Evolutionary conservation across 108 stramenopile genomes (phyloP), one percentile per base, ranked within the genome.

Genomic region (Schizochytrium sp.): DNA sequence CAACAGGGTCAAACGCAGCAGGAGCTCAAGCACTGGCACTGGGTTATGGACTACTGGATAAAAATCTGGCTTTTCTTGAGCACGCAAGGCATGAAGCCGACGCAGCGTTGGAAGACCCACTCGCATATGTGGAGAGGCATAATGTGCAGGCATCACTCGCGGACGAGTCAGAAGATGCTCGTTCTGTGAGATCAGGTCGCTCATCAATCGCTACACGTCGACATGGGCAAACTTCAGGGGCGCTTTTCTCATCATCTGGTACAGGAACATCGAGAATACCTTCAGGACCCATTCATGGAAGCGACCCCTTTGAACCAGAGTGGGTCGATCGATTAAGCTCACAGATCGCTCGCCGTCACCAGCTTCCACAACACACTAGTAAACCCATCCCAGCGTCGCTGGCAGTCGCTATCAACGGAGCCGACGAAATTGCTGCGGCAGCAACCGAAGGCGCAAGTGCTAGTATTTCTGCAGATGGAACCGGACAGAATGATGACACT

Each of bases 201-300:
- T 69, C 64, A 7, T 69, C 64, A 38, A 15, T 69, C 44, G 64
- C 64, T 44, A 69, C 64, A 44, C 64, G 64, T 44, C 64, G 64
- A 38, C 19, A 28, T 15, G 8, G 40, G 64, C 7, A 10, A 12
- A 38, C 64, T 38, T 7, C 64, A 2, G 10, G 13, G 57, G 10
- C 57, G 57, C 57, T 58, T 17, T 69, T 3, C 28, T 28, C 28
- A 28, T 28, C 28, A 28, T 28, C 28, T 69, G 15, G 19, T 15
- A 38, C 64, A 2, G 42, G 64, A 44, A 38, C 64, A 13, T 8
- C 64, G 28, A 28, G 28, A 28, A 28, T 28, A 10, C 28, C 64
- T 69, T 69, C 64, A 7, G 64, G 64, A 1, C 64, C 64, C 12
- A 8, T 69, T 8, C 64, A 69, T 44, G 64, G 64, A 8, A 44